Percentiles rank a stretch among this genome's conserved stretches.
Evolutionary conservation across 176 grass and related monocot species (phyloP).

Genomic region (Oryza glumipatula): DNA sequence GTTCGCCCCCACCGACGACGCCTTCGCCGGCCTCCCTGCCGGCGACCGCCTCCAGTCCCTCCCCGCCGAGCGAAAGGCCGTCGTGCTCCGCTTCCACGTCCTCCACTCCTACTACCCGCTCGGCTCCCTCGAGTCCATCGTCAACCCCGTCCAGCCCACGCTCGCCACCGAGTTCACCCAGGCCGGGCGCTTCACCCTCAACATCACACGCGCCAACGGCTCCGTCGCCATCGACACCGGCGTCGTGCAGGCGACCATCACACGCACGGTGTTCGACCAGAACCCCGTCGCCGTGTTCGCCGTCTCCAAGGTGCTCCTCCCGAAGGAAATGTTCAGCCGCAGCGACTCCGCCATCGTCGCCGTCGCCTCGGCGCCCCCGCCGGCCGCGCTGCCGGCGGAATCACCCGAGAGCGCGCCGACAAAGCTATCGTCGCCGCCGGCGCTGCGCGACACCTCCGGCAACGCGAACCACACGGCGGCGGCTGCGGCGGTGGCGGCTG

Average conservation of each 20-base stretch:
- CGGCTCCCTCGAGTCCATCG: constrained; percentile 86
- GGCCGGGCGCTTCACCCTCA: constrained; percentile 82
- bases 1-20: constrained; percentile 90
- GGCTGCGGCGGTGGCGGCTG: background rate
- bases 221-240: constrained; percentile 92
- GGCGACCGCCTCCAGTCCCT: constrained; percentile 65
- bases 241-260: constrained; percentile 85
- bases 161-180: constrained; percentile 78
- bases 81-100: constrained; percentile 88
- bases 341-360: background rate
- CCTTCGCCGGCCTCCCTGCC: constrained; percentile 62
- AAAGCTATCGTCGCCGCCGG: constrained; percentile 59
- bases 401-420: constrained; percentile 39
- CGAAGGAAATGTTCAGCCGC: constrained; percentile 79
- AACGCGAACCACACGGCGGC: constrained; percentile 16
- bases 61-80: constrained; percentile 72
- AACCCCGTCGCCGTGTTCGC: constrained; percentile 89
- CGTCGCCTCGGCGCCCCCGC: constrained; percentile 16
- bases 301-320: constrained; percentile 84
- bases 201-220: constrained; percentile 80
- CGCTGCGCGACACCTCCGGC: constrained; percentile 33
- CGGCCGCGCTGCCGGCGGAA: constrained; percentile 27
- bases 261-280: constrained; percentile 83
- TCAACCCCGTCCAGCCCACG: constrained; percentile 86
- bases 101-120: constrained; percentile 95